Base-by-base conservation (phyloP, 805 yeast genomes). In the Wickerhamiella siamensis region DNA sequence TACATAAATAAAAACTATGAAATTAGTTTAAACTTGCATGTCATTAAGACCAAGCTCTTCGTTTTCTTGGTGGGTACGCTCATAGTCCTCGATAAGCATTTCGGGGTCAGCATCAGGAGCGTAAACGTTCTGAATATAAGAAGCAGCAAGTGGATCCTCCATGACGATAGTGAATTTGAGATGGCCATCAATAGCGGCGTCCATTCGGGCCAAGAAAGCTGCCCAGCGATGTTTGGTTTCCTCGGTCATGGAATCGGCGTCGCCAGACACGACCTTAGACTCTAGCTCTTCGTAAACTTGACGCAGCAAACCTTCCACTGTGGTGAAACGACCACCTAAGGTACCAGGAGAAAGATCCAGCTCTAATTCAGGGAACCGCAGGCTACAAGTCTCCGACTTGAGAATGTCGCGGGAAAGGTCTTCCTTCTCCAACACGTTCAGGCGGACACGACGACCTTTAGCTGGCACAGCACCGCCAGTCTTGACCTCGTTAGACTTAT, bases 21-120 rank as follows among this genome's bases (percentile, higher is more conserved):
- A 24, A 24, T 62, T 15, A 15, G 52, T 56, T 39, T 58, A 53
- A 5, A 54, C 65, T 31, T 50, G 47, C 57, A 65, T 64, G 40
- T 66, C 68, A 43, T 53, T 59, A 56, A 91, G 67, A 18, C 99
- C 99, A 49, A 91, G 71, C 34, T 80, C 88, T 57, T 91, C 98
- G 58, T 91, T 86, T 62, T 87, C 93, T 55, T 83, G 80, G 33
- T 69, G 66, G 2, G 94, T 78, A 68, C 99, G 81, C 51, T 84
- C 94, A 52, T 75, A 83, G 44, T 91, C 95, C 63, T 81, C 95
- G 46, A 82, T 74, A 33, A 60, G 69, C 97, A 91, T 91, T 59
- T 88, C 83, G 50, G 99, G 99, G 64, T 91, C 99, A 33, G 74
- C 74, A 63, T 91, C 99, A 21, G 99, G 99, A 29, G 99, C 99